phyloP scores from a whole-genome alignment of 1,139 yeast species.

The Geotrichum fermentans region DNA sequence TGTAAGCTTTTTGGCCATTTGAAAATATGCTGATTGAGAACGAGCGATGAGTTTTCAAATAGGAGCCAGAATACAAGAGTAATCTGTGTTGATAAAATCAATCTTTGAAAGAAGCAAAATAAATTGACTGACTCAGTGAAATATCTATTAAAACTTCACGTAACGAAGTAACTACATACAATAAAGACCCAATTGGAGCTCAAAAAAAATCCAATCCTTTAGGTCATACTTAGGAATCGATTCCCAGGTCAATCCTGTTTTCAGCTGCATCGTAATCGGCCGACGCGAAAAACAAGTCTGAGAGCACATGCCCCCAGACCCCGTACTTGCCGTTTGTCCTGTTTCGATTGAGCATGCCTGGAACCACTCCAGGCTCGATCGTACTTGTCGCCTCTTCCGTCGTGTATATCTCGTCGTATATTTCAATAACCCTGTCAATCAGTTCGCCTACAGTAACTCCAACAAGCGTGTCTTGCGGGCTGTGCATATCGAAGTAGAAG shows the following conservation, averaged over 20 bases:
- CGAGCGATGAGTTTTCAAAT: no score
- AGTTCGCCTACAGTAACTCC: constrained; percentile 12
- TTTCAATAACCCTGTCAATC: constrained; percentile 4
- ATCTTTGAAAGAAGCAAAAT: no score
- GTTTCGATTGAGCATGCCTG: constrained; percentile 18
- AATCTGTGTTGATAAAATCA: no score
- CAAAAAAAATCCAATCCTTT: no score
- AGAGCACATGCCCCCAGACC: constrained; percentile 17
- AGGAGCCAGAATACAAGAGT: no score
- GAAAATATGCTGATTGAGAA: no score
- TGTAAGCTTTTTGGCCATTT: no score
- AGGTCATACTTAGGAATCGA: constrained; percentile 11
- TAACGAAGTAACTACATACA: no score
- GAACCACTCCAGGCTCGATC: constrained; percentile 6
- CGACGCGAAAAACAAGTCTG: constrained; percentile 11
- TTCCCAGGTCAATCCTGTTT: constrained; percentile 9
- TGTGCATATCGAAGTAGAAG: constrained; percentile 7
- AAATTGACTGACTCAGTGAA: no score
- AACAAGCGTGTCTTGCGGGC: neutral
- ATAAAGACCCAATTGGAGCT: no score
- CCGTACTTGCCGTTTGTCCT: constrained; percentile 19
- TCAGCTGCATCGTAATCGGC: constrained; percentile 1
- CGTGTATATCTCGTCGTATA: constrained; percentile 12
- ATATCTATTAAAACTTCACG: no score
- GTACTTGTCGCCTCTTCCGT: constrained; percentile 13